Evolutionary conservation across 2,329 filamentous ascomycete genomes (phyloP).

Genomic region (Dactylellina cionopaga): DNA sequence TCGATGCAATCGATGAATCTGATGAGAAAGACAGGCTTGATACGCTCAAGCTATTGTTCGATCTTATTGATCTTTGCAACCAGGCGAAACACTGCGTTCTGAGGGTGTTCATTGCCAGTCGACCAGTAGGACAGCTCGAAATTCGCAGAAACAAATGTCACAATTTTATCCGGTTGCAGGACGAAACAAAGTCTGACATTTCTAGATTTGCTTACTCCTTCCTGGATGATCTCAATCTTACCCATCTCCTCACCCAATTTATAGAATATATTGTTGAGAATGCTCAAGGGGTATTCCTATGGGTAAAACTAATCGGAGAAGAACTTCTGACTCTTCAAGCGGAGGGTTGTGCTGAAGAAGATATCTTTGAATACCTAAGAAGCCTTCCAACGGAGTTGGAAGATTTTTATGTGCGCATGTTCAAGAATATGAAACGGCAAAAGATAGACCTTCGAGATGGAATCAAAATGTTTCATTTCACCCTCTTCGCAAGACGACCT

Average conservation of each 20-base stretch:
- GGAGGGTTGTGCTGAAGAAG: neutral
- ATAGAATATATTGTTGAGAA: neutral
- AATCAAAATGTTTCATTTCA: neutral
- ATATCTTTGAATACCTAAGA: neutral
- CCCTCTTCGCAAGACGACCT: neutral
- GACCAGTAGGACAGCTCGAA: slow-evolving; percentile 10
- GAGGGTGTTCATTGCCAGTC: neutral
- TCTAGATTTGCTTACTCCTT: neutral
- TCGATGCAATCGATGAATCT: slow-evolving; percentile 53
- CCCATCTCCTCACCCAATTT: neutral
- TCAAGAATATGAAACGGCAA: neutral
- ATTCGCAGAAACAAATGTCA: neutral
- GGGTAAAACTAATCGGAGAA: slow-evolving; percentile 1
- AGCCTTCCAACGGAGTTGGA: neutral
- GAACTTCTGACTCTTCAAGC: neutral
- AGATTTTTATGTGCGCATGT: neutral
- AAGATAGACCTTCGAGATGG: neutral
- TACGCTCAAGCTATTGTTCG: slow-evolving; percentile 22
- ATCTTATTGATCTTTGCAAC: neutral
- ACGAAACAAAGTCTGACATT: neutral
- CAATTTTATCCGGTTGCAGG: slow-evolving; percentile 1
- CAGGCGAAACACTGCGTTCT: neutral
- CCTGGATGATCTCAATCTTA: neutral
- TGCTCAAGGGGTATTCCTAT: slow-evolving; percentile 8
- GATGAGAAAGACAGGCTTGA: slow-evolving; percentile 5